phyloP scores from a whole-genome alignment of 352 stramenopile genomes.

The Thalassiosira exigua region DNA sequence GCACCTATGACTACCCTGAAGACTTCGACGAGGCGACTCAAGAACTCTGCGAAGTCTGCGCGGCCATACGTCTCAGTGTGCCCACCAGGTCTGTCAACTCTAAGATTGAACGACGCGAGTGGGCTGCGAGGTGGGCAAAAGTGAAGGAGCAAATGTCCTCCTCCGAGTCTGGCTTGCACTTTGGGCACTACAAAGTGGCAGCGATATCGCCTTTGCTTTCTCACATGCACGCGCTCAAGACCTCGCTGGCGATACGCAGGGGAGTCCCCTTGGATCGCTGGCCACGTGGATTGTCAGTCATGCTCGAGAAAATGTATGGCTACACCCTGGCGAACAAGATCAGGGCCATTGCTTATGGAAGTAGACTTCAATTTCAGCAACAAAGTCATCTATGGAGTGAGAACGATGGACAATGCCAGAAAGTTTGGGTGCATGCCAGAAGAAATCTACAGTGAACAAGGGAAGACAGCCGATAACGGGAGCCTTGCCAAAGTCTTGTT shows the following conservation, averaged over 20 bases:
- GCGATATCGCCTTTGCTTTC: neutral
- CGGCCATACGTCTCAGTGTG: neutral
- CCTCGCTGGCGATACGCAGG: neutral
- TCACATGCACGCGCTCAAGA: conserved; percentile 17
- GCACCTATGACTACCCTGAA: conserved; percentile 13
- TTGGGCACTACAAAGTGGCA: conserved; percentile 43
- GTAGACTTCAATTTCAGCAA: conserved; percentile 48
- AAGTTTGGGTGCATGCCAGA: conserved; percentile 3
- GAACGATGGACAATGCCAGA: conserved; percentile 5
- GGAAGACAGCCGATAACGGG: neutral
- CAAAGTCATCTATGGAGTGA: conserved; percentile 20
- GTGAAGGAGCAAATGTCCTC: conserved; percentile 22
- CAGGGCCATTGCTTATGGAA: conserved; percentile 37
- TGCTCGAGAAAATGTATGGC: conserved; percentile 38
- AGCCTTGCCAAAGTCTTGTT: conserved; percentile 8
- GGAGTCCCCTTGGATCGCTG: conserved; percentile 28
- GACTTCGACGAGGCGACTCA: neutral
- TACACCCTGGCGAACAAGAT: conserved; percentile 29
- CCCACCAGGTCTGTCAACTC: neutral
- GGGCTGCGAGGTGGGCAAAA: conserved; percentile 21
- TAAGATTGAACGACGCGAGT: neutral
- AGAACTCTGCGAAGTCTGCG: conserved; percentile 15
- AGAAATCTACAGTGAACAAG: conserved; percentile 23
- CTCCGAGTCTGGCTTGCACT: conserved; percentile 23
- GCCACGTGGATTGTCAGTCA: conserved; percentile 23